Conservation (phyloP, 1,284 basidiomycete genomes). For the Pseudozyma hubeiensis region DNA sequence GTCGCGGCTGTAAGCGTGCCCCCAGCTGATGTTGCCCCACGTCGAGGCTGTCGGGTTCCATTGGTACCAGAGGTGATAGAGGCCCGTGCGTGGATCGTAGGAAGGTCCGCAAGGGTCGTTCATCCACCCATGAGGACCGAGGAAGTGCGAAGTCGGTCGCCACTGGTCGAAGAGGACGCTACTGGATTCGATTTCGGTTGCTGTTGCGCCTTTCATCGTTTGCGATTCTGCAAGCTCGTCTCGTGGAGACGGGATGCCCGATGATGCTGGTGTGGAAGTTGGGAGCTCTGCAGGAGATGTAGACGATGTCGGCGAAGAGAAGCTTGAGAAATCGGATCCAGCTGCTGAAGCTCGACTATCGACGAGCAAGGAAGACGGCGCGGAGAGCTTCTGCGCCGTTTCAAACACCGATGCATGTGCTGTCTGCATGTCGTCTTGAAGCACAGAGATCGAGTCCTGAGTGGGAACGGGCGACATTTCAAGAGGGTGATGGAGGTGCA, state of each 20-base stretch:
- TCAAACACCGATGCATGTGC: neutral
- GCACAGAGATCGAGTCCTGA: neutral
- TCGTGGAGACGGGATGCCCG: constrained; percentile 17
- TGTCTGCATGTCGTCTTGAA: neutral
- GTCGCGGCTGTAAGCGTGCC: constrained; percentile 48
- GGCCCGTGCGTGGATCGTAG: constrained; percentile 42
- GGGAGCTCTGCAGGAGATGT: constrained; percentile 7
- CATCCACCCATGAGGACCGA: constrained; percentile 59
- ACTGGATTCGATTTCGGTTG: neutral
- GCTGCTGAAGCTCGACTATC: constrained; percentile 7
- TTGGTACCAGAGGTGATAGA: constrained; percentile 57
- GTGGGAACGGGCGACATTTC: constrained; percentile 28
- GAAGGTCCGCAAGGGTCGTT: constrained; percentile 57
- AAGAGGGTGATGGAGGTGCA: neutral
- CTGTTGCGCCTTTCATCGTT: constrained; percentile 16
- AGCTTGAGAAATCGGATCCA: constrained; percentile 14
- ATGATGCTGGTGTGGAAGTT: constrained; percentile 27
- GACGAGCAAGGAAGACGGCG: neutral
- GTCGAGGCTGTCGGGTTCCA: constrained; percentile 55
- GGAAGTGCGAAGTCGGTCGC: constrained; percentile 51
- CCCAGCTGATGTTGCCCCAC: constrained; percentile 60
- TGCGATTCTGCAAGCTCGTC: constrained; percentile 19
- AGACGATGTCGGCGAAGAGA: constrained; percentile 15
- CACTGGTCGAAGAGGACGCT: constrained; percentile 36
- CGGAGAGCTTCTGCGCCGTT: constrained; percentile 2